phyloP scores from a whole-genome alignment of 140 eudicot species.

The Flaveria floridana region DNA sequence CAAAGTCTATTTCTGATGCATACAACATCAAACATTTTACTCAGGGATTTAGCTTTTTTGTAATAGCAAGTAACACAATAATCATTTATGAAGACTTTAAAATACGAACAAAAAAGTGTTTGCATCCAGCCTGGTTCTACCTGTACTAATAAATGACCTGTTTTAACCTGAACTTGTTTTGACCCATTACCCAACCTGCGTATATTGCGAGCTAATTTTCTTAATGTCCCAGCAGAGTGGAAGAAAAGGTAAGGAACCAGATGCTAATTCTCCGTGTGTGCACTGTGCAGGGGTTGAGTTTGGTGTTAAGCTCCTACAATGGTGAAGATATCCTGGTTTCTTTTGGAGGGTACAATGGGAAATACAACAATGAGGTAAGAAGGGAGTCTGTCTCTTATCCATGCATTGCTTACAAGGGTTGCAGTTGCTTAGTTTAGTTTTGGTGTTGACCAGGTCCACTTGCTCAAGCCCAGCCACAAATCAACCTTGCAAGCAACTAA shows the following conservation, averaged over 20 bases:
- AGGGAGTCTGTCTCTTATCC: constrained; percentile 4
- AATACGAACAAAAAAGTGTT: too few species aligned
- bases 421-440: constrained; percentile 18
- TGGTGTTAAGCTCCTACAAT: constrained; percentile 77
- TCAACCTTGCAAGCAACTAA: constrained; percentile 78
- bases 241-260: not conserved
- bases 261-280: not conserved
- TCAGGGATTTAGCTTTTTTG: not conserved
- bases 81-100: too few species aligned
- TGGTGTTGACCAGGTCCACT: constrained; percentile 55
- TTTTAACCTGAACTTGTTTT: not conserved
- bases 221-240: not conserved
- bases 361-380: constrained; percentile 90
- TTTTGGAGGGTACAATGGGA: constrained; percentile 98
- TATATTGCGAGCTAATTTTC: not conserved
- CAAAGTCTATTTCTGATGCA: not conserved
- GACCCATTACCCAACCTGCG: not conserved
- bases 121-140: not conserved
- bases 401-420: constrained; percentile 12
- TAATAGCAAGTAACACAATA: not conserved
- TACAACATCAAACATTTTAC: not conserved
- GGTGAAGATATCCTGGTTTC: constrained; percentile 92
- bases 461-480: constrained; percentile 95
- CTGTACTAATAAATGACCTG: constrained; percentile 1
- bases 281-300: constrained; percentile 85